Percentiles rank a stretch among this genome's conserved stretches.
Conservation (phyloP, 306 rosid genomes). For the Elaeagnus macrophylla region DNA sequence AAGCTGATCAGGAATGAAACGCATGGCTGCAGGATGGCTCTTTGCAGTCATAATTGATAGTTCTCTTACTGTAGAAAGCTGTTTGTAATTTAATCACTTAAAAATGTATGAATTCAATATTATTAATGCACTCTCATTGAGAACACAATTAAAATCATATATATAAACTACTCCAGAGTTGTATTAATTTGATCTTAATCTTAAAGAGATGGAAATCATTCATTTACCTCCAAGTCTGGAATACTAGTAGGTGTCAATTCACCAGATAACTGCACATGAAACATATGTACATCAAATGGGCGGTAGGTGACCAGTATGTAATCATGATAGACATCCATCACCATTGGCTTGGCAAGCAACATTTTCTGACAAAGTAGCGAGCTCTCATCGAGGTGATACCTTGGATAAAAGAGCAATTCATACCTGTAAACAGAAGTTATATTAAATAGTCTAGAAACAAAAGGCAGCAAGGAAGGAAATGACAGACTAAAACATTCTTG, state of each 20-base stretch:
- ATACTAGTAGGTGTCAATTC: slow-evolving; percentile 69
- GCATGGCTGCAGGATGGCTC: slow-evolving; percentile 98
- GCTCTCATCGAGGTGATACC: slow-evolving; percentile 98
- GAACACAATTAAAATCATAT: slow-evolving; percentile 3
- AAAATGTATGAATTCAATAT: slow-evolving; percentile 48
- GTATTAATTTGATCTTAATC: slow-evolving; percentile 7
- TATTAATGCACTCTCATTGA: slow-evolving; percentile 15
- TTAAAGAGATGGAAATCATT: slow-evolving; percentile 21
- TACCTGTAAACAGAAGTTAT: slow-evolving; percentile 38
- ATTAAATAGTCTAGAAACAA: too few species aligned
- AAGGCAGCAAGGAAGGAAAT: too few species aligned
- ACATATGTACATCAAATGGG: slow-evolving; percentile 95
- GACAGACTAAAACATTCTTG: slow-evolving; percentile 1
- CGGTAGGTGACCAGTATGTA: slow-evolving; percentile 75
- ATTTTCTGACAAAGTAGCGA: slow-evolving; percentile 79
- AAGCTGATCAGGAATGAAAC: slow-evolving; percentile 83
- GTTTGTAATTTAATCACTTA: slow-evolving; percentile 99
- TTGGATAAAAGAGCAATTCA: slow-evolving; percentile 91
- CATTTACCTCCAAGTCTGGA: slow-evolving; percentile 76
- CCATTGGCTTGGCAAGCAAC: slow-evolving; percentile 86
- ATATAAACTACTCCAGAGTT: slow-evolving; percentile 11
- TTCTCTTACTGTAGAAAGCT: slow-evolving; percentile 99
- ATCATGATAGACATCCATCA: slow-evolving; percentile 94
- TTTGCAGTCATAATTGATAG: slow-evolving; percentile 97
- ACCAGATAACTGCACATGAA: slow-evolving; percentile 68